phyloP scores from a whole-genome alignment of 2,329 filamentous ascomycete species.

The Bretziella fagacearum region DNA sequence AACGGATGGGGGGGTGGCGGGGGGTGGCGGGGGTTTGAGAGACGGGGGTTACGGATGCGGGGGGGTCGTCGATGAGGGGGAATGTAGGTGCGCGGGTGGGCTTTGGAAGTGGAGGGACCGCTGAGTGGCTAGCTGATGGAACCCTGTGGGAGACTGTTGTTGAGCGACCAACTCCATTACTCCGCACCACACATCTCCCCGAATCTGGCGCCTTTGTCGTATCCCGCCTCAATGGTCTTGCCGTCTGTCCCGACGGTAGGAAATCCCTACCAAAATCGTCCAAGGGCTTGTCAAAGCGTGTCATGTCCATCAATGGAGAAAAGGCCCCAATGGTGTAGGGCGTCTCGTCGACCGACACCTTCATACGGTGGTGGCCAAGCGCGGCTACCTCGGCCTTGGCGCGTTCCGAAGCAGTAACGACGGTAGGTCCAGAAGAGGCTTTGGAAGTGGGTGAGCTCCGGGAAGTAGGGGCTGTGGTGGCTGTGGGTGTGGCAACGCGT shows the following conservation, averaged over 20 bases:
- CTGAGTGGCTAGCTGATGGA: constrained; percentile 12
- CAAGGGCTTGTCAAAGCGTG: constrained; percentile 36
- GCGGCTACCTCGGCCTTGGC: constrained; percentile 6
- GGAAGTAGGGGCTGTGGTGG: constrained; percentile 20
- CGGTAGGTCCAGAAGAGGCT: neutral
- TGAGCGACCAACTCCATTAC: neutral
- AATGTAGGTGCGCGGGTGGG: neutral
- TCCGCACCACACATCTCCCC: neutral
- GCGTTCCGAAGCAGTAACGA: neutral
- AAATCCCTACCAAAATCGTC: constrained; percentile 33
- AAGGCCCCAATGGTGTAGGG: constrained; percentile 51
- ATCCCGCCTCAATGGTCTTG: constrained; percentile 1
- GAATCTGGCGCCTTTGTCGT: constrained; percentile 10
- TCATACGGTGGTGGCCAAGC: constrained; percentile 22
- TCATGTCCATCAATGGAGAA: constrained; percentile 48
- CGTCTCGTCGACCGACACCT: constrained; percentile 30
- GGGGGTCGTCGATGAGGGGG: constrained; percentile 8
- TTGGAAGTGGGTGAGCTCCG: constrained; percentile 11
- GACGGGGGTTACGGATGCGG: neutral
- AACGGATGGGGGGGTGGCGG: too few relatives aligned
- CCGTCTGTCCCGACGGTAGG: constrained; percentile 18
- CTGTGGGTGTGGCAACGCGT: constrained; percentile 23
- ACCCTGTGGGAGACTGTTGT: constrained; percentile 9
- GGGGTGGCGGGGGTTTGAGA: neutral
- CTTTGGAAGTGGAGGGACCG: constrained; percentile 6